phyloP scores from a whole-genome alignment of 1,284 basidiomycete genomes.

The Malassezia psittaci region DNA sequence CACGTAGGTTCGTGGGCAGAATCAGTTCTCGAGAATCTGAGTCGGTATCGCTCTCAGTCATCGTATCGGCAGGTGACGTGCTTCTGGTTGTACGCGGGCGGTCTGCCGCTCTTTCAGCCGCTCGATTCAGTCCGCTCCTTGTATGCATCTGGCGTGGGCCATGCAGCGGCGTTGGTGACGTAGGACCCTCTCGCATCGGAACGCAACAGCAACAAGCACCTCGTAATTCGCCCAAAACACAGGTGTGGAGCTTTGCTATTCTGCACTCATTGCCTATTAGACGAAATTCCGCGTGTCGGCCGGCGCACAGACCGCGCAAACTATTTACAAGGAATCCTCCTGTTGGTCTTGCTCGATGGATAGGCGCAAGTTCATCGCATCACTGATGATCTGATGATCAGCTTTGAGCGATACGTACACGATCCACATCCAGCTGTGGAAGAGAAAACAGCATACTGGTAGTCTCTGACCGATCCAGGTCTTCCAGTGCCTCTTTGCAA shows the following conservation, averaged over 20 bases:
- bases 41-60: neutral
- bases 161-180: neutral
- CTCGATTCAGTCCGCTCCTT: neutral
- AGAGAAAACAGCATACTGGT: slow-evolving; percentile 45
- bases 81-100: neutral
- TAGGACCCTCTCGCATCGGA: neutral
- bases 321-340: neutral
- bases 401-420: slow-evolving; percentile 19
- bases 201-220: too few species aligned
- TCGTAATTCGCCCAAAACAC: neutral
- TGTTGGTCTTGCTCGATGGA: slow-evolving; percentile 27
- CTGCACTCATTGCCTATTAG: neutral
- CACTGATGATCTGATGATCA: slow-evolving; percentile 34
- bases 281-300: neutral
- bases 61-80: neutral
- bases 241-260: neutral
- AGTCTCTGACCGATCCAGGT: slow-evolving; percentile 45
- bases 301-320: neutral
- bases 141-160: neutral
- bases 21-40: neutral
- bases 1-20: slow-evolving; percentile 9
- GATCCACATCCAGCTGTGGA: slow-evolving; percentile 42
- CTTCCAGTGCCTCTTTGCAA: slow-evolving; percentile 47
- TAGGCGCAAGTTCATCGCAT: slow-evolving; percentile 43
- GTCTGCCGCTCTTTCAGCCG: neutral